Evolutionary conservation across 495 filamentous ascomycete species (phyloP).

Genomic region (Penicillium flavigenum): DNA sequence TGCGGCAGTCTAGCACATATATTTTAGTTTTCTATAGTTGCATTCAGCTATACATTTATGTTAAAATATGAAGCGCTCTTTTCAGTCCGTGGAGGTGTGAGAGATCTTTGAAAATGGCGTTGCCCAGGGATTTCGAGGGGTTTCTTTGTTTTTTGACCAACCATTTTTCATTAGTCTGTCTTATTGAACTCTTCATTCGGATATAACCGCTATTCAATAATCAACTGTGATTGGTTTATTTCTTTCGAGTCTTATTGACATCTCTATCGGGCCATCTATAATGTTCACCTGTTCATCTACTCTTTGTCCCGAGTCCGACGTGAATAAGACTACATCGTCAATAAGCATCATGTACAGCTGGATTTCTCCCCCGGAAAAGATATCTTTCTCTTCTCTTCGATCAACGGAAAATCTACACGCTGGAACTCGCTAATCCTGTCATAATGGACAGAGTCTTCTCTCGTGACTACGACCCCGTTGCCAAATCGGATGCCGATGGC

Average conservation of each 20-base stretch:
- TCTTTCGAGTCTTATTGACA: conserved; percentile 4
- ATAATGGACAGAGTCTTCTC: conserved; percentile 8
- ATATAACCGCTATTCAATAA: not conserved
- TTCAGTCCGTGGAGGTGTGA: not conserved
- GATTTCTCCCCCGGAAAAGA: not conserved
- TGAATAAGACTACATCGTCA: conserved; percentile 3
- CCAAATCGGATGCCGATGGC: conserved; percentile 5
- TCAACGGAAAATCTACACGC: not conserved
- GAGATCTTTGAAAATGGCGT: no score
- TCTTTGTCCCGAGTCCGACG: conserved; percentile 5
- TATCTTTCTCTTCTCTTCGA: not conserved
- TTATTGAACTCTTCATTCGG: conserved; percentile 1
- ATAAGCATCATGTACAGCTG: conserved; percentile 3
- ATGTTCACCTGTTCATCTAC: not conserved
- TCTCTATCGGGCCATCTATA: not conserved
- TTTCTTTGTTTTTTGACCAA: conserved; percentile 1
- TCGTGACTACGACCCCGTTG: conserved; percentile 13
- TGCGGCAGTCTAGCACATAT: not conserved
- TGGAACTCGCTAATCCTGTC: not conserved
- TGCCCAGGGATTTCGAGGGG: no score
- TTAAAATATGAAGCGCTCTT: not conserved
- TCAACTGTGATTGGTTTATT: not conserved
- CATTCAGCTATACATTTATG: not conserved
- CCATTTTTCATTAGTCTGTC: not conserved
- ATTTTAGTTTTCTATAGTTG: not conserved